Percentiles rank a stretch among this genome's conserved stretches.
These are phyloP conservation scores for Parmales sp. DNA, from an alignment of 108 stramenopile species.

Conservation along the genomic window DNA sequence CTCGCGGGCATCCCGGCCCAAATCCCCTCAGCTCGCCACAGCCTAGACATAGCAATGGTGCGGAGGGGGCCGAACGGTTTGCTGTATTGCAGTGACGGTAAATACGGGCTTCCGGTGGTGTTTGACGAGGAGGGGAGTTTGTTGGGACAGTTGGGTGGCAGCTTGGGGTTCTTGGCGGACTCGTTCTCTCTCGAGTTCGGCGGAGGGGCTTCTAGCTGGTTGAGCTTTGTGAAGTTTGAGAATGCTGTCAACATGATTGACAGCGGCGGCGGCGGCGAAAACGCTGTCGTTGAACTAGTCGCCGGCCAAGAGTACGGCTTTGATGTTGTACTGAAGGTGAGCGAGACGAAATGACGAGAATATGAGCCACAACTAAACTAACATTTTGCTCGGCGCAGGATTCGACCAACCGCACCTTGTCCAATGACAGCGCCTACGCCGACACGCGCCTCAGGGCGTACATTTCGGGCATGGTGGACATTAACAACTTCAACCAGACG, in stretches of 20 bases:
- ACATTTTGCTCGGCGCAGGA: too few relatives aligned
- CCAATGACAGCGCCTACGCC: too few relatives aligned
- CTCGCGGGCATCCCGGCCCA: too few relatives aligned
- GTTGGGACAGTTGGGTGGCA: neutral
- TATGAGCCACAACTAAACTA: neutral
- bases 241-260: neutral
- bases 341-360: neutral
- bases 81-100: neutral
- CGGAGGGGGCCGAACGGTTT: neutral
- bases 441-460: too few relatives aligned
- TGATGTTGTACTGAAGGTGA: neutral
- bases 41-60: neutral
- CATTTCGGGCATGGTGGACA: too few relatives aligned
- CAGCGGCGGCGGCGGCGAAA: neutral
- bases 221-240: too few relatives aligned
- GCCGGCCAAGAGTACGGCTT: neutral
- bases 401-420: too few relatives aligned
- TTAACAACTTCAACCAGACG: too few relatives aligned
- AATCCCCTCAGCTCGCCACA: neutral
- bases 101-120: neutral
- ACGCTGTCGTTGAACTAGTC: neutral
- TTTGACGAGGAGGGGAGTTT: neutral
- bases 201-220: too few relatives aligned
- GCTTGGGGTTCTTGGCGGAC: neutral
- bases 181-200: neutral